Conservation (phyloP, 2,329 filamentous ascomycete genomes). For the Talaromyces funiculosus region DNA sequence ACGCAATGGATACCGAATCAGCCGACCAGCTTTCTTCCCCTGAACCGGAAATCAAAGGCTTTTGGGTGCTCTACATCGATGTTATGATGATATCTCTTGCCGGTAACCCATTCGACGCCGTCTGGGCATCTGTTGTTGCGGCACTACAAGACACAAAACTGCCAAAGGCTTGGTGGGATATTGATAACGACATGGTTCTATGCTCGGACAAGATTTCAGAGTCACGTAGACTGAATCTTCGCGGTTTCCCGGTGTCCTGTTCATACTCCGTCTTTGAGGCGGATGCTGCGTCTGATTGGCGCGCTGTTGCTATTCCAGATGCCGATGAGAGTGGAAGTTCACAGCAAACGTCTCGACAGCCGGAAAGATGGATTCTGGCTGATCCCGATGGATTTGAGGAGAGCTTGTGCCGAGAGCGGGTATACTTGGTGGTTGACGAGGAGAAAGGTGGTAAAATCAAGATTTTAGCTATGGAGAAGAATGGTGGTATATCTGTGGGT, state of each 20-base stretch:
- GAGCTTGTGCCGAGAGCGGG: slow-evolving; percentile 70
- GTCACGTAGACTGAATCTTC: slow-evolving; percentile 54
- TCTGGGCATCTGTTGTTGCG: slow-evolving; percentile 77
- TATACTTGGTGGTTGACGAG: slow-evolving; percentile 73
- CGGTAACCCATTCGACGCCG: slow-evolving; percentile 85
- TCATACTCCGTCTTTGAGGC: slow-evolving; percentile 75
- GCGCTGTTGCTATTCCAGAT: slow-evolving; percentile 31
- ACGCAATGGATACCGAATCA: slow-evolving; percentile 31
- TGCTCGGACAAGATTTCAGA: slow-evolving; percentile 60
- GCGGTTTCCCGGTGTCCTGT: slow-evolving; percentile 65
- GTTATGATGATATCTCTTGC: slow-evolving; percentile 91
- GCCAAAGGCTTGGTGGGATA: slow-evolving; percentile 76
- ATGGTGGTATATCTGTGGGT: slow-evolving; percentile 67
- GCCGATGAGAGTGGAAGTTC: slow-evolving; percentile 45
- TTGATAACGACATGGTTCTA: slow-evolving; percentile 70
- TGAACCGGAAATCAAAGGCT: slow-evolving; percentile 62
- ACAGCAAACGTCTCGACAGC: slow-evolving; percentile 29
- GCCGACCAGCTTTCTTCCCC: slow-evolving; percentile 26
- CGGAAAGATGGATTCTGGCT: slow-evolving; percentile 63
- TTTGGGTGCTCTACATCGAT: slow-evolving; percentile 94
- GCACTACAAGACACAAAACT: slow-evolving; percentile 73
- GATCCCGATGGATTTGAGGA: slow-evolving; percentile 93
- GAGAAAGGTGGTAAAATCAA: slow-evolving; percentile 41
- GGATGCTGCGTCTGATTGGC: slow-evolving; percentile 38
- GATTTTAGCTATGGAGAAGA: slow-evolving; percentile 72